Conservation (phyloP, 495 filamentous ascomycete genomes). For the Evansstolkia leycettana region DNA sequence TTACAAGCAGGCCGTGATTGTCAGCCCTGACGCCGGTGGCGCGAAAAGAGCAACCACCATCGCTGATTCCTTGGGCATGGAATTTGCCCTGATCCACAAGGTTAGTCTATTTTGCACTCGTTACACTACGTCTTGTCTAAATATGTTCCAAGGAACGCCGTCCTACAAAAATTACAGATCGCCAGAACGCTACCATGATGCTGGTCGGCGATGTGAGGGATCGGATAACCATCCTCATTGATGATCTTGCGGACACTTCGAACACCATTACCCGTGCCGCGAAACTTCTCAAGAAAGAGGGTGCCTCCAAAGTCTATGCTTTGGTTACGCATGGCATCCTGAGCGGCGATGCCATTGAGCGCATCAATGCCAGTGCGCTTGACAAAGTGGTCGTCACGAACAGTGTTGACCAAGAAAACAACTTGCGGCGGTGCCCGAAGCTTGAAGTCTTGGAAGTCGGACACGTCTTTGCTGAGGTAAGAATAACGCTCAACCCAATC, state of each 20-base stretch:
- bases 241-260: conserved; percentile 89
- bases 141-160: conserved; percentile 98
- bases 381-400: conserved; percentile 93
- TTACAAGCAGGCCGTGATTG: conserved; percentile 78
- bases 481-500: conserved; percentile 3
- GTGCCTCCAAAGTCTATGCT: conserved; percentile 77
- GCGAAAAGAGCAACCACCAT: conserved; percentile 96
- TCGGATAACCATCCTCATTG: conserved; percentile 77
- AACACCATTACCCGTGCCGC: conserved; percentile 95
- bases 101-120: conserved; percentile 35
- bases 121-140: conserved; percentile 3
- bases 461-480: conserved; percentile 82
- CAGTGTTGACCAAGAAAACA: conserved; percentile 78
- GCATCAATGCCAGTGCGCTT: conserved; percentile 80
- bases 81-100: conserved; percentile 97
- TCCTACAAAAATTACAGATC: conserved; percentile 83
- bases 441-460: conserved; percentile 88
- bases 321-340: conserved; percentile 90
- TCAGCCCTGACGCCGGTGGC: conserved; percentile 92
- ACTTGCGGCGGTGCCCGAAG: conserved; percentile 63
- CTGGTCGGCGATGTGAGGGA: conserved; percentile 79
- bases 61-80: conserved; percentile 82
- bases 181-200: conserved; percentile 98
- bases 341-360: conserved; percentile 84
- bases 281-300: conserved; percentile 91